Evolutionary conservation across 768 basidiomycete genomes (phyloP), one percentile per base, ranked within the genome.

Genomic region (Russula dissimulans): DNA sequence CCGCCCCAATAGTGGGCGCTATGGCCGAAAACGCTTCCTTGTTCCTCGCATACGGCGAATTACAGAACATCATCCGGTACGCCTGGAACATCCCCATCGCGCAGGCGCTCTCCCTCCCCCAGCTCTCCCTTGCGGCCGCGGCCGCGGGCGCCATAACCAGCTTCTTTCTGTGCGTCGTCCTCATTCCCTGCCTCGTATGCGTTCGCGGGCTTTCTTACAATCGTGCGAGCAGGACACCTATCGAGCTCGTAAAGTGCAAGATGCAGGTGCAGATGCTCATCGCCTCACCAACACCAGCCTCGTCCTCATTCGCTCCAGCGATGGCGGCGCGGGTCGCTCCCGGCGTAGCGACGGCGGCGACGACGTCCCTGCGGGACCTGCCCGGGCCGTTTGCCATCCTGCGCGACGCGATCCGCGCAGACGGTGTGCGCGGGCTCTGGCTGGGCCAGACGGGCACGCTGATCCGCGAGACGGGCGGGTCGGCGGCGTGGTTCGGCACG

Each of bases 231-330:
- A 92, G 91, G 32, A 97, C 94, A 0, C 95, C 95, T 1, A 86
- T 97, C 58, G 95, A 97, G 68, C 85, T 97, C 51, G 83, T 97
- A 60, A 97, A 98, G 74, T 97, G 93, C 76, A 91, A 92, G 72
- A 95, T 97, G 93, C 95, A 97, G 71, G 95, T 97, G 2, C 93
- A 95, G 69, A 87, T 91, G 82, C 82, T 95, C 22, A 74, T 78
- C 18, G 60, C 72, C n/a, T 57, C 73, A 8, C 57, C 60, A 32
- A 42, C 64, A 8, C 57, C 60, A 32, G 43, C 64, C 8, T 58
- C 69, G 11, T n/a, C 66, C 1, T 57, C 63, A 11, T 10, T 66
- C 22, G 15, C 10, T n/a, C n/a, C 60, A 3, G 39, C 62, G 31
- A 81, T 86, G 0, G 85, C 88, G 7, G 26, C n/a, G n/a, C n/a